Percentiles rank a stretch among this genome's conserved stretches.
These are phyloP conservation scores for Gossypium gossypioides DNA, from an alignment of 441 rosid species.

Conservation along the genomic window DNA sequence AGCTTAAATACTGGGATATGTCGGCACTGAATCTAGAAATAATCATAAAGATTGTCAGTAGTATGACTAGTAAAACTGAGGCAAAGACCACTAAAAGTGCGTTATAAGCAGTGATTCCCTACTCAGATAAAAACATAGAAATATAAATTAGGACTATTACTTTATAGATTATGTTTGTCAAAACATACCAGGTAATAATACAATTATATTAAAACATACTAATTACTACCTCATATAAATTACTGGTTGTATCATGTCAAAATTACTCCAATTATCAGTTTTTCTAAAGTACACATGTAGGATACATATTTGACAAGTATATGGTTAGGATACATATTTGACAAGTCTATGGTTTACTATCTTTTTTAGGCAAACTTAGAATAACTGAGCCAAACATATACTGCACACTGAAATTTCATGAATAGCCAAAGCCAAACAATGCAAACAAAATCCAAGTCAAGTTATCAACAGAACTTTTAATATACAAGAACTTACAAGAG, in stretches of 20 bases:
- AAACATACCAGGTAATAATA: neutral
- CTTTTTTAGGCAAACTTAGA: neutral
- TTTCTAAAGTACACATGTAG: neutral
- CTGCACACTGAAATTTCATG: neutral
- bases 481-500: constrained; percentile 56
- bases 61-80: neutral
- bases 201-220: neutral
- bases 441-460: neutral
- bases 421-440: neutral
- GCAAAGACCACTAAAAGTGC: neutral
- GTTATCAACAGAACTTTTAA: neutral
- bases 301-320: neutral
- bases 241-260: neutral
- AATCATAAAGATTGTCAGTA: neutral
- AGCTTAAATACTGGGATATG: neutral
- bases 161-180: neutral
- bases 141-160: neutral
- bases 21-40: neutral
- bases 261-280: neutral
- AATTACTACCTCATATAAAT: neutral
- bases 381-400: neutral
- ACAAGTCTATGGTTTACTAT: neutral
- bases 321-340: neutral
- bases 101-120: neutral
- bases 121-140: neutral